Base-by-base conservation (phyloP, 2,329 filamentous ascomycete genomes). In the Fusarium illudens region DNA sequence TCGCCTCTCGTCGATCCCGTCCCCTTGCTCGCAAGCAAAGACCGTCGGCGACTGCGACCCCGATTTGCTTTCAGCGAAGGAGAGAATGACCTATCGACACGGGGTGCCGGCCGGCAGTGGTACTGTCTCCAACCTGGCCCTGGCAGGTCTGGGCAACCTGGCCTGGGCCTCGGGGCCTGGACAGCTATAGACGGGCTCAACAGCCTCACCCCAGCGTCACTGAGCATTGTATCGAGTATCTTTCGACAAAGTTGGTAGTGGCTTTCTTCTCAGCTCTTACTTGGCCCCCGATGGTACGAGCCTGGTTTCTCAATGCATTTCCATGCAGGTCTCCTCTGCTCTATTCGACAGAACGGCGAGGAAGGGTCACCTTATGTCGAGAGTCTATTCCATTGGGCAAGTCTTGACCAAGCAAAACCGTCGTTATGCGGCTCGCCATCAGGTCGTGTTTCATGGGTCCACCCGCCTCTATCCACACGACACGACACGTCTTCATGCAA, bases 381-480 rank as follows among this genome's bases (percentile, higher is more conserved):
- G 29, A 39, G 33, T 22, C 27, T 20, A 32, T 69, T 67, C 32
- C 58, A 69, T 67, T 68, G 62, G 64, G 36, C 54, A 42, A 54
- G 51, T 48, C 39, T 50, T 30, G 36, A 33, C 66, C 65, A 66
- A 69, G 51, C 54, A 67, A 44, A 39, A 53, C 54, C 50, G 29
- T 20, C 22, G 53, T 63, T 55, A 68, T 67, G 59, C 70, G 52
- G 70, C 68, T 72, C 61, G 57, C 68, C 70, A 65, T 69, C 56
- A 29, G 58, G 57, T 60, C 66, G 58, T 64, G 59, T 60, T 66
- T 58, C 65, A 61, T 60, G 48, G 53, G 67, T 37, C 39, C 58
- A 67, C 65, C 34, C 39, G 50, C 37, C 48, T 33, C 42, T 54
- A 63, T 56, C 44, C 46, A 62, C 44, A 55, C 62, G 58, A 60